Conservation (phyloP, 1,284 basidiomycete genomes). For the Ganoderma leucocontextum region DNA sequence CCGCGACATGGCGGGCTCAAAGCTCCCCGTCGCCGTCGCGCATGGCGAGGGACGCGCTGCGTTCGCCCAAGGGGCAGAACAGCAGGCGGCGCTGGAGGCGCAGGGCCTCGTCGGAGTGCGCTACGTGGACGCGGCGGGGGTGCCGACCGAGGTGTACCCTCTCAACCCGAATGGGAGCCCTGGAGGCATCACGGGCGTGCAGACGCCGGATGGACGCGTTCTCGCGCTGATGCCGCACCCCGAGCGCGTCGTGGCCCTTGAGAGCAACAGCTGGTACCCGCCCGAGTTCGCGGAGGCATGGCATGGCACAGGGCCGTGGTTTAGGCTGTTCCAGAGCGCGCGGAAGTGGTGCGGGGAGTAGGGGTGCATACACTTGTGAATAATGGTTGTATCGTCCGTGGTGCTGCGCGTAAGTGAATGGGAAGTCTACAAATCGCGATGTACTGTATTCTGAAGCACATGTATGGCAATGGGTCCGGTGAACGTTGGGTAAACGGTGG, state of each 20-base stretch:
- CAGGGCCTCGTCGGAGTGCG: conserved; percentile 72
- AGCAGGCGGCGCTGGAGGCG: conserved; percentile 52
- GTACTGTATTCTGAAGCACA: no score
- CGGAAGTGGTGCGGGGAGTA: conserved; percentile 58
- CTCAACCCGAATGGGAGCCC: conserved; percentile 95
- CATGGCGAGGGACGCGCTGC: conserved; percentile 94
- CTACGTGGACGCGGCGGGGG: conserved; percentile 78
- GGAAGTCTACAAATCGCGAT: not conserved
- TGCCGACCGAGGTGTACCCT: conserved; percentile 83
- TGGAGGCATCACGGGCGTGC: conserved; percentile 88
- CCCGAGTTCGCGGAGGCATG: conserved; percentile 60
- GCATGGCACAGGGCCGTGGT: conserved; percentile 90
- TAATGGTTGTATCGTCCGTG: not conserved
- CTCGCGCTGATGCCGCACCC: conserved; percentile 97
- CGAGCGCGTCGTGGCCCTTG: conserved; percentile 79
- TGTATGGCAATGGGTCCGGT: not conserved
- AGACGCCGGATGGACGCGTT: conserved; percentile 87
- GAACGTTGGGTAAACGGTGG: not conserved
- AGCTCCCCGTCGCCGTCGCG: conserved; percentile 92
- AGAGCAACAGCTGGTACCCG: conserved; percentile 91
- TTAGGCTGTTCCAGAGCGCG: conserved; percentile 95
- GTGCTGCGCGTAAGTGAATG: not conserved
- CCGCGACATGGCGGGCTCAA: conserved; percentile 86
- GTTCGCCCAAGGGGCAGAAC: conserved; percentile 57
- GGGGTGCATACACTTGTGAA: not conserved